Base-by-base conservation (phyloP, 2,329 filamentous ascomycete species). In the Allantophomopsis cytisporea region DNA sequence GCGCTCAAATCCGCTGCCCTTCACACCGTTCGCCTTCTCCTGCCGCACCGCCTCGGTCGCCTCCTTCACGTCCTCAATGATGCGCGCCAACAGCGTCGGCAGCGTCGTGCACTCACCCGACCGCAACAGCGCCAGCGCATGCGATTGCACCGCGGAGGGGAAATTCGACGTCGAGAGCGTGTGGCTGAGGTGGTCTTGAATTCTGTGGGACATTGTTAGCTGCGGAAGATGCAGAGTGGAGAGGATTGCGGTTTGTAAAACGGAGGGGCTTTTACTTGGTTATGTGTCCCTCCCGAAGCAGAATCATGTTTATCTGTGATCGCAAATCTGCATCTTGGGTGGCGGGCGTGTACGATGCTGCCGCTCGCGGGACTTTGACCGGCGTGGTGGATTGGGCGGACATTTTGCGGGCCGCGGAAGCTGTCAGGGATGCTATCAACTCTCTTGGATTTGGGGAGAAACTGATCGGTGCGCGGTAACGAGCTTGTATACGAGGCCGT, bases 101-200 rank as follows among this genome's bases (percentile, higher is more conserved):
- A 78, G 80, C 5, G 68, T 76, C 16, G 64, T 66, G 37, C 68
- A 65, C 44, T 78, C 73, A 66, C 44, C 80, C 35, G 65, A 69
- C 45, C 75, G 75, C 17, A 80, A 67, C 47, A 80, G 69, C 15
- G 64, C 47, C 28, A 79, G 66, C 31, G 75, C 76, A 57, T 78
- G 74, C 40, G 60, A 57, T 50, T 79, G 72, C 45, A 80, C 61
- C 37, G 61, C 51, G 5, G 23, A 28, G 3, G 23, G 23, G 11
- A 28, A 28, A 28, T 28, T 28, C 23, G 23, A 28, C 8, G 23
- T 28, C 23, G 23, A 28, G 39, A 80, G 70, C 43, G 69, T 57
- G 59, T 80, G 74, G 33, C 79, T 69, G 52, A 80, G 68, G 34
- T 67, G 60, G 41, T 80, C 74, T 63, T 80, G 74, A 49, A 80